Evolutionary conservation across 2,329 filamentous ascomycete genomes (phyloP).

Genomic region (Ophiostoma pallidulum): DNA sequence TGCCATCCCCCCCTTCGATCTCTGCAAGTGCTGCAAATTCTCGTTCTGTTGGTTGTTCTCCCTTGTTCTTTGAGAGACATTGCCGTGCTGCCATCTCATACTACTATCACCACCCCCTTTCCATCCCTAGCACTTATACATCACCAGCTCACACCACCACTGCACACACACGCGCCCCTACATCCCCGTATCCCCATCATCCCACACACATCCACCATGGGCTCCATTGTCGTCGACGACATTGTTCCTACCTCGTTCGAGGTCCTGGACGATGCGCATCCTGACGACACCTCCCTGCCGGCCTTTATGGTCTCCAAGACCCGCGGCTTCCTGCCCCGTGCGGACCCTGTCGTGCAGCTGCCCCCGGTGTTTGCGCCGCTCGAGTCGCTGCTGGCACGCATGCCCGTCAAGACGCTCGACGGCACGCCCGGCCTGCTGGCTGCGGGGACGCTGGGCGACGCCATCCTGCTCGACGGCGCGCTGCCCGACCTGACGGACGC

Average conservation of each 20-base stretch:
- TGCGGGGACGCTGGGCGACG: slow-evolving; percentile 60
- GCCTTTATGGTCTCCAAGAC: slow-evolving; percentile 73
- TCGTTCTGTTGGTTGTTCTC: no score
- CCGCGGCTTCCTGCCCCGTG: slow-evolving; percentile 64
- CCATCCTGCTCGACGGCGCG: slow-evolving; percentile 51
- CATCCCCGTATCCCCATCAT: not conserved
- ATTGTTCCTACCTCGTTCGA: slow-evolving; percentile 34
- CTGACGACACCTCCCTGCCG: slow-evolving; percentile 53
- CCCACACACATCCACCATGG: slow-evolving; percentile 26
- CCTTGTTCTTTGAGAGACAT: not conserved
- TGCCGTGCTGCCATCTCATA: no score
- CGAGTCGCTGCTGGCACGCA: slow-evolving; percentile 61
- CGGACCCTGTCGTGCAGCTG: slow-evolving; percentile 51
- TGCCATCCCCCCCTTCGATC: not conserved
- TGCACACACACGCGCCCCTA: not conserved
- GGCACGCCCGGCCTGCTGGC: slow-evolving; percentile 73
- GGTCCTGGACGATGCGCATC: slow-evolving; percentile 54
- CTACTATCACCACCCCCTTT: no score
- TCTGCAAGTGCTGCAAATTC: no score
- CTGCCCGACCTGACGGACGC: slow-evolving; percentile 67
- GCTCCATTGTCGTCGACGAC: slow-evolving; percentile 29
- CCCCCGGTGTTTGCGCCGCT: slow-evolving; percentile 65
- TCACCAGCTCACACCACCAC: not conserved
- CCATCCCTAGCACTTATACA: not conserved
- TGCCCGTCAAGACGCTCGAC: slow-evolving; percentile 67